Percentiles rank a stretch among this genome's conserved stretches.
phyloP scores from a whole-genome alignment of 78 protist genomes.

The Dictyostelium citrinum region DNA sequence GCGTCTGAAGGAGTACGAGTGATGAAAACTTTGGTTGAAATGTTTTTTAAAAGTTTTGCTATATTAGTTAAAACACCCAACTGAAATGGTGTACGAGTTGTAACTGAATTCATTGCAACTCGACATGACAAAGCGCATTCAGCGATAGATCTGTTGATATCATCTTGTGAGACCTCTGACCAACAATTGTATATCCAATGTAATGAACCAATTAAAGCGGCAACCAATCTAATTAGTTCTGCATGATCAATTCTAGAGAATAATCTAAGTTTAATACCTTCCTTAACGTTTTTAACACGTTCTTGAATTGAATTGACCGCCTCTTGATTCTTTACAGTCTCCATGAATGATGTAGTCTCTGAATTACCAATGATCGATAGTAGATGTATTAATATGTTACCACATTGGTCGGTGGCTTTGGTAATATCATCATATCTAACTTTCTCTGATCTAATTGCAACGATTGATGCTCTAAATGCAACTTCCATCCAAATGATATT shows the following conservation, averaged over 20 bases:
- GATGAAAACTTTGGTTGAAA: neutral
- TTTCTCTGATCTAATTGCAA: conserved; percentile 34
- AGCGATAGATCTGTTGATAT: conserved; percentile 35
- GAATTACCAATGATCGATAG: conserved; percentile 26
- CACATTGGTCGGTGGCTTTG: conserved; percentile 43
- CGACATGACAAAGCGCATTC: conserved; percentile 59
- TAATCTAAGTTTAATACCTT: conserved; percentile 35
- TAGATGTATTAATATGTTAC: conserved; percentile 39
- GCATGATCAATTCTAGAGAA: conserved; percentile 47
- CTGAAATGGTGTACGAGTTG: conserved; percentile 20
- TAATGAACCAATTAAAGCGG: conserved; percentile 42
- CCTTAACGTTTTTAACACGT: conserved; percentile 49
- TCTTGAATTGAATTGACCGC: conserved; percentile 39
- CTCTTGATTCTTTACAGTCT: conserved; percentile 27
- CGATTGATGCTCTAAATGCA: conserved; percentile 28
- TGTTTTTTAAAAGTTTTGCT: neutral
- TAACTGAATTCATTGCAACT: conserved; percentile 29
- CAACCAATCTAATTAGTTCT: conserved; percentile 37
- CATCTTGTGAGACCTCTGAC: conserved; percentile 21
- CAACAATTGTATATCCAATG: conserved; percentile 62
- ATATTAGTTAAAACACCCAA: conserved; percentile 4
- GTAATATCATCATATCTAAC: conserved; percentile 57
- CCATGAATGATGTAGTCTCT: conserved; percentile 49
- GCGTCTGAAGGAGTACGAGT: conserved; percentile 10
- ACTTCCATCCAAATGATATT: conserved; percentile 48